phyloP scores from a whole-genome alignment of 805 yeast genomes.

The Torulaspora delbrueckii region DNA sequence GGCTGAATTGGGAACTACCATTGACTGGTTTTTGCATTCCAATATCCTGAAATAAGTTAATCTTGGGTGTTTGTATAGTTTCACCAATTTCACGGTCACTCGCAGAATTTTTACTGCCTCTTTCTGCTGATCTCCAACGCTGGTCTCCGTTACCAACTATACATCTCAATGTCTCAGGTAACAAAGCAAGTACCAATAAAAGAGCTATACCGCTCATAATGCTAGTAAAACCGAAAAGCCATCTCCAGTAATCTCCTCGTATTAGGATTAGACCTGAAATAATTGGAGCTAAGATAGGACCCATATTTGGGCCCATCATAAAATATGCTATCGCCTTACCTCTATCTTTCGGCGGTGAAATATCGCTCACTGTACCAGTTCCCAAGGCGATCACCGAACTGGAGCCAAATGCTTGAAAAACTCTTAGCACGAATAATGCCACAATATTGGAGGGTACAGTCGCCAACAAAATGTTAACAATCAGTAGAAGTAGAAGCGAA shows the following conservation, averaged over 20 bases:
- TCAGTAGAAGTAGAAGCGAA: conserved; percentile 54
- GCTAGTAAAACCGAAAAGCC: conserved; percentile 76
- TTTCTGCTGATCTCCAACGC: conserved; percentile 22
- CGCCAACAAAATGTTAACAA: conserved; percentile 62
- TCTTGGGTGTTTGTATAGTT: not conserved
- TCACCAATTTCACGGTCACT: not conserved
- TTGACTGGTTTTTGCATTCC: conserved; percentile 31
- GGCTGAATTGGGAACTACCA: conserved; percentile 19
- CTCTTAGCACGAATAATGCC: conserved; percentile 58
- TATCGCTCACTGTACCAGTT: conserved; percentile 83
- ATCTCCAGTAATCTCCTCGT: conserved; percentile 71
- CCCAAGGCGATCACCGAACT: conserved; percentile 87
- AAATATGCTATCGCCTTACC: conserved; percentile 81
- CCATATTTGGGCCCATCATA: conserved; percentile 82
- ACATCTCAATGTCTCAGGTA: conserved; percentile 77
- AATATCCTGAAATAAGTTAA: conserved; percentile 13
- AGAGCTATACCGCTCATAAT: conserved; percentile 57
- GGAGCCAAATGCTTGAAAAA: conserved; percentile 80
- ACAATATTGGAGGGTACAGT: conserved; percentile 58
- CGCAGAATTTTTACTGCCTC: not conserved
- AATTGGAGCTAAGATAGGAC: conserved; percentile 83
- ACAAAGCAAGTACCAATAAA: conserved; percentile 46
- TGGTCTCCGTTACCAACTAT: conserved; percentile 53
- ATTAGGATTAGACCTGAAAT: conserved; percentile 72
- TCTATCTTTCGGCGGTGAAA: conserved; percentile 59